Evolutionary conservation across 371 early-diverging fungal species (phyloP).

Genomic region (Thermomucor indicae-seudaticae): DNA sequence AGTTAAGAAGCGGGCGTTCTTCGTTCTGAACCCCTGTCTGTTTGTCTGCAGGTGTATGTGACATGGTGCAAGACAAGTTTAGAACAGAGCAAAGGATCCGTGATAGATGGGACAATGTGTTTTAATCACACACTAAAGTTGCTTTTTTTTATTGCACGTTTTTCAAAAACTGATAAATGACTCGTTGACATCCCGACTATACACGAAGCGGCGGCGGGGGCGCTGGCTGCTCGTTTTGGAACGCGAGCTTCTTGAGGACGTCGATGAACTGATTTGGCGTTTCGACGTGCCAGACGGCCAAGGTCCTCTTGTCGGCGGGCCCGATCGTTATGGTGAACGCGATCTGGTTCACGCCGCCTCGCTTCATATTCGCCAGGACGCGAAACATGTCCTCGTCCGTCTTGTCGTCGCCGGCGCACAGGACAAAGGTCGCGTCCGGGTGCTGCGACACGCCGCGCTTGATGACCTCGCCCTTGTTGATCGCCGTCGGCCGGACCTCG

Average conservation of each 20-base stretch:
- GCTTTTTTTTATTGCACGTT: too few species aligned
- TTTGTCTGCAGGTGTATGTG: background rate
- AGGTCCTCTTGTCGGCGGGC: constrained; percentile 71
- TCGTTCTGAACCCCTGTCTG: too few species aligned
- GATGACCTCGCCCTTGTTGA: constrained; percentile 94
- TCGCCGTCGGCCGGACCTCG: constrained; percentile 82
- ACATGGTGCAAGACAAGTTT: background rate
- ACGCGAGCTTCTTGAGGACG: background rate
- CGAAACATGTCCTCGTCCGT: constrained; percentile 98
- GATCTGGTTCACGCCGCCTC: constrained; percentile 8
- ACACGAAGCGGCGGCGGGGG: too few species aligned
- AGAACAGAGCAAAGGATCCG: background rate
- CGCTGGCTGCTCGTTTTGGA: too few species aligned
- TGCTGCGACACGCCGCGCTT: constrained; percentile 63
- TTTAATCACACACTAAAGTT: too few species aligned
- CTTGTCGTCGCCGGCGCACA: constrained; percentile 95
- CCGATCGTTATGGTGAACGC: constrained; percentile 74
- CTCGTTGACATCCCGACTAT: too few species aligned
- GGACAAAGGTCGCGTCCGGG: constrained; percentile 79
- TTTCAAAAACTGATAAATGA: too few species aligned
- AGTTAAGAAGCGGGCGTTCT: background rate
- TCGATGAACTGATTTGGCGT: constrained; percentile 32
- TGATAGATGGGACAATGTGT: background rate
- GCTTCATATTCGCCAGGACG: constrained; percentile 3
- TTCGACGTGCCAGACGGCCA: constrained; percentile 78